Base-by-base conservation (phyloP, 2,329 filamentous ascomycete genomes). In the Gyromitra esculenta region DNA sequence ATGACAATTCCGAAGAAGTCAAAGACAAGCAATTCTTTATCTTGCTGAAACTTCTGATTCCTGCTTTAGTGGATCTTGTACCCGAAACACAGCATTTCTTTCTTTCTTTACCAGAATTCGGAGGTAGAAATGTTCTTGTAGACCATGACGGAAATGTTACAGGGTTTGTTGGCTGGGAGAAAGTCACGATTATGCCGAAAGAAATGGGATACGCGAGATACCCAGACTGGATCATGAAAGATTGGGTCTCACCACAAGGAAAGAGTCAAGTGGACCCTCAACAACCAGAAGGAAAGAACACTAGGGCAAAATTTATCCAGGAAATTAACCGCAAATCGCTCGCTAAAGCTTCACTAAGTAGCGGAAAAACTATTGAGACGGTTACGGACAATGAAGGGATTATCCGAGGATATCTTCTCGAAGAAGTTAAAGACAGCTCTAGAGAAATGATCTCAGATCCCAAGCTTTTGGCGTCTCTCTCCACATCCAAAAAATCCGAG, bases 201-300 rank as follows among this genome's bases (percentile, higher is more conserved):
- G 72, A 18, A 35, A 65, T 74, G n/a, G 75, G 75, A 9, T 72
- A 70, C 54, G 43, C 71, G 8, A 66, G 64, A 18, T 77, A 77
- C 18, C 75, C 75, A 31, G 52, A 57, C 6, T 77, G 75, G 75
- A 70, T 77, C 43, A 72, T 63, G 3, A 56, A 70, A 45, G 75
- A 77, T 59, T 77, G 75, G 75, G 18, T 60, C 50, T 65, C 68
- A 13, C n/a, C 25, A 5, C 54, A 65, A n/a, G 64, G 13, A 21
- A 63, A 56, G 3, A 41, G 1, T 45, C 41, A 13, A 25, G 5
- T 8, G 8, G 8, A 3, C 50, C 35, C 15, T n/a, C 18, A 45
- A 48, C 43, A 69, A 35, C 21, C 18, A 52, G 54, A n/a, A 39
- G 25, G 43, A 9, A 5, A 37, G 15, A 50, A 18, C 7, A 2